phyloP scores from a whole-genome alignment of 1,139 yeast genomes.

The Saccharomycopsis hybrid region DNA sequence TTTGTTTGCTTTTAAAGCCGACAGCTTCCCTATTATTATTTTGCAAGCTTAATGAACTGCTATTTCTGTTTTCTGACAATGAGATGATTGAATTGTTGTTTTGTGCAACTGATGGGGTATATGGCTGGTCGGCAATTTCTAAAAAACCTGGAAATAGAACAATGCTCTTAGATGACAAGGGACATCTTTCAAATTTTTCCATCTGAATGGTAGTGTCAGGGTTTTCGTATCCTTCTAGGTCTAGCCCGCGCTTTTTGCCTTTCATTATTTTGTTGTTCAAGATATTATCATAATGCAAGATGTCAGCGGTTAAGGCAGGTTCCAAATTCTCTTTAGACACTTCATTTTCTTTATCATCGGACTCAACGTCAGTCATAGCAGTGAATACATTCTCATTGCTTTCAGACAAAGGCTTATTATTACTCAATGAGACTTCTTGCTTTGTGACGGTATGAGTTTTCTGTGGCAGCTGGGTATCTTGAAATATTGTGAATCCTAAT shows the following conservation, averaged over 20 bases:
- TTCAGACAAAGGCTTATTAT: too few species aligned
- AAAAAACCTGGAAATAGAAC: slow-evolving; percentile 17
- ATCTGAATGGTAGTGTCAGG: too few species aligned
- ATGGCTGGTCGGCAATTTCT: slow-evolving; percentile 7
- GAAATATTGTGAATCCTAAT: slow-evolving; percentile 3
- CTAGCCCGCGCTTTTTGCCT: too few species aligned
- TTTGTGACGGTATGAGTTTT: too few species aligned
- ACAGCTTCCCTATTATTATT: too few species aligned
- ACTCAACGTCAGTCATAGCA: slow-evolving; percentile 6
- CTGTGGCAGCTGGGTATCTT: background rate
- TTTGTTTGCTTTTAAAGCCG: background rate
- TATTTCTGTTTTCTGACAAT: background rate
- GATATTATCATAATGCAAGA: slow-evolving; percentile 10
- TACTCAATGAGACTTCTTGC: too few species aligned
- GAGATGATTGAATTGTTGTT: too few species aligned
- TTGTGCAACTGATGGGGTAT: too few species aligned
- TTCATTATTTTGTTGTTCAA: slow-evolving; percentile 6
- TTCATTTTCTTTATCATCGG: slow-evolving; percentile 17
- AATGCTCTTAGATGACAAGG: slow-evolving; percentile 17
- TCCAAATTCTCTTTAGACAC: slow-evolving; percentile 13
- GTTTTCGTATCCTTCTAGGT: too few species aligned
- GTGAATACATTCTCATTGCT: too few species aligned
- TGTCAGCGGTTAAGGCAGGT: slow-evolving; percentile 6
- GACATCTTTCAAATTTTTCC: too few species aligned
- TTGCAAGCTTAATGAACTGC: too few species aligned